Conservation (phyloP, 2,329 filamentous ascomycete species). For the Truncatella angustata region DNA sequence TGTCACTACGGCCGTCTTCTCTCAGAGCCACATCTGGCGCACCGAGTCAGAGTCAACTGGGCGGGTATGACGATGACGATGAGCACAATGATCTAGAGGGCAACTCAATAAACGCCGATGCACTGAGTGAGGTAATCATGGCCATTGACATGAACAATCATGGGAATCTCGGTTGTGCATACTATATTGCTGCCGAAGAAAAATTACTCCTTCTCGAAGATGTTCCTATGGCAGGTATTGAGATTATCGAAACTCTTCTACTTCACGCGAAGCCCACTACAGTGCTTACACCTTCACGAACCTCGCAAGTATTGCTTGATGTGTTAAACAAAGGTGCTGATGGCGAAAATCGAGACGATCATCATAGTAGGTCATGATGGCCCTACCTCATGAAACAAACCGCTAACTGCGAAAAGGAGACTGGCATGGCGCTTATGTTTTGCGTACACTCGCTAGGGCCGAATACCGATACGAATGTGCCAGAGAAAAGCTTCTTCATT, state of each 20-base stretch:
- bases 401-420: conserved; percentile 28
- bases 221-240: conserved; percentile 64
- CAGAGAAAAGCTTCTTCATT: conserved; percentile 61
- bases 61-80: conserved; percentile 14
- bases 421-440: conserved; percentile 39
- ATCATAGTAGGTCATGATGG: not conserved
- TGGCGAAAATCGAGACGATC: conserved; percentile 22
- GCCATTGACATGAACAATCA: conserved; percentile 73
- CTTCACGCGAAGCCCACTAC: conserved; percentile 54
- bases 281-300: conserved; percentile 49
- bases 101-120: conserved; percentile 25
- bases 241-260: conserved; percentile 63
- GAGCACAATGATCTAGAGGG: not conserved
- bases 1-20: conserved; percentile 22
- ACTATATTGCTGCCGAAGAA: conserved; percentile 71
- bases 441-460: conserved; percentile 67
- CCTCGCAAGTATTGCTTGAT: conserved; percentile 38
- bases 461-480: conserved; percentile 72
- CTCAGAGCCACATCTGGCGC: conserved; percentile 12
- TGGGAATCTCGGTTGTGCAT: conserved; percentile 76
- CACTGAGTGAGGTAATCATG: conserved; percentile 71
- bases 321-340: conserved; percentile 33
- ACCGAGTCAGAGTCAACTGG: conserved; percentile 13
- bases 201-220: conserved; percentile 77
- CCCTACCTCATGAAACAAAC: not conserved